These are phyloP conservation scores for Alternaria conjuncta DNA, from an alignment of 2,329 filamentous ascomycete genomes.

Conservation along the genomic window DNA sequence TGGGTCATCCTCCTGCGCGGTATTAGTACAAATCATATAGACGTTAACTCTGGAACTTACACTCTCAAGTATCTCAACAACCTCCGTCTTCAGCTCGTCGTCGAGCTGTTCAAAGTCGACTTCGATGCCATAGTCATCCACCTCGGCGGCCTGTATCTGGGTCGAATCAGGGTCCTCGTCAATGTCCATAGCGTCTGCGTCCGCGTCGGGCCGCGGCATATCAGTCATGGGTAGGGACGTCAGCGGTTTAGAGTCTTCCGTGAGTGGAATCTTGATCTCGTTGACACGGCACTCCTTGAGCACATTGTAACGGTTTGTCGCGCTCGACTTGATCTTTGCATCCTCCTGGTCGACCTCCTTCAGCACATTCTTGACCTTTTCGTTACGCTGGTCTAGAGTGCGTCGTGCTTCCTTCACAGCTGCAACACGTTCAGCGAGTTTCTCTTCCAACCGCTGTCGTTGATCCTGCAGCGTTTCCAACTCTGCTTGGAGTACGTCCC, in stretches of 20 bases:
- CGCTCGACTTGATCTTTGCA: slow-evolving; percentile 83
- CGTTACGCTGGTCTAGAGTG: slow-evolving; percentile 83
- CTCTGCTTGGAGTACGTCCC: slow-evolving; percentile 76
- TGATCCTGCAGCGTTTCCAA: slow-evolving; percentile 76
- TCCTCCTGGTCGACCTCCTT: slow-evolving; percentile 82
- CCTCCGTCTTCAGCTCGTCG: slow-evolving; percentile 69
- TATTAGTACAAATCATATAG: slow-evolving; percentile 10
- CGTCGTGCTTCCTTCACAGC: slow-evolving; percentile 78
- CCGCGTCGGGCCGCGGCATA: slow-evolving; percentile 71
- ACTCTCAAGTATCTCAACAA: slow-evolving; percentile 56
- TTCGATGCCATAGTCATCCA: slow-evolving; percentile 90
- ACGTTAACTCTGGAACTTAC: slow-evolving; percentile 12
- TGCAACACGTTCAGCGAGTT: slow-evolving; percentile 72
- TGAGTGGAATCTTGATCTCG: slow-evolving; percentile 84
- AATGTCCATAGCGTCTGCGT: slow-evolving; percentile 90
- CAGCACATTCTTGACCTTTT: slow-evolving; percentile 76
- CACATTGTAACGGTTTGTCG: slow-evolving; percentile 80
- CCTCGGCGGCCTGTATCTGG: slow-evolving; percentile 60
- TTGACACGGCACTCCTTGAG: slow-evolving; percentile 91
- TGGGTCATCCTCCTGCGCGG: slow-evolving; percentile 67
- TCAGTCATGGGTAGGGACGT: slow-evolving; percentile 90
- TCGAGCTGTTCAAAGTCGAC: slow-evolving; percentile 84
- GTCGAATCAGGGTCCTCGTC: slow-evolving; percentile 68
- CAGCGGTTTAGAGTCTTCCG: slow-evolving; percentile 71
- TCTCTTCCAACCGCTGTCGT: slow-evolving; percentile 71